These are phyloP conservation scores for Vitis hybrid DNA, from an alignment of 177 flowering plant genomes.

Conservation along the genomic window DNA sequence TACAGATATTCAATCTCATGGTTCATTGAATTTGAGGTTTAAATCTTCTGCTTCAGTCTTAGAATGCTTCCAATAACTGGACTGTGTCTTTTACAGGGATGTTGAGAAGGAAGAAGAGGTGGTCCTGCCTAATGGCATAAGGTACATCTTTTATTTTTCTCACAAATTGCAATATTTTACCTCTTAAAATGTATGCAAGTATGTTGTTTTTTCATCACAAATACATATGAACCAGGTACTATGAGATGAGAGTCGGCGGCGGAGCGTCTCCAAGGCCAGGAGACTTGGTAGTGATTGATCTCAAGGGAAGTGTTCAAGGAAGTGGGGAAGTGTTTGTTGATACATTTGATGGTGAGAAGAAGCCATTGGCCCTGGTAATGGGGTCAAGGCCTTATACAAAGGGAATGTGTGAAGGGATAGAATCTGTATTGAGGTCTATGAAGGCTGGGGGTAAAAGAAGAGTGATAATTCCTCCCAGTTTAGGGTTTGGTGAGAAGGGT, in stretches of 20 bases:
- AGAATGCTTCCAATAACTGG: background rate
- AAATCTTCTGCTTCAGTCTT: no score
- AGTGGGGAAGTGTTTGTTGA: constrained; percentile 65
- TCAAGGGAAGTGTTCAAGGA: constrained; percentile 59
- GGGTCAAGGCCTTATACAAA: constrained; percentile 88
- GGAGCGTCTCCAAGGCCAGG: constrained; percentile 73
- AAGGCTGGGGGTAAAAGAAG: constrained; percentile 84
- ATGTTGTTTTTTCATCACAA: background rate
- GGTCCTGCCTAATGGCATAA: constrained; percentile 75
- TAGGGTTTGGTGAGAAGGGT: constrained; percentile 82
- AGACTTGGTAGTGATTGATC: constrained; percentile 77
- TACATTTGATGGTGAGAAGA: constrained; percentile 60
- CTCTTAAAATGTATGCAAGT: background rate
- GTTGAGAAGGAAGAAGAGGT: constrained; percentile 73
- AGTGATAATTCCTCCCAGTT: constrained; percentile 63
- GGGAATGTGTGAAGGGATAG: constrained; percentile 93
- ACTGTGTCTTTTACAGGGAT: constrained; percentile 39
- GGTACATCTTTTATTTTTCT: constrained; percentile 30
- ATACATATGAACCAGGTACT: constrained; percentile 42
- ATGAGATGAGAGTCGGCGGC: constrained; percentile 70
- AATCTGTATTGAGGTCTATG: constrained; percentile 68
- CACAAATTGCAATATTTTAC: background rate
- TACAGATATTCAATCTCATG: no score
- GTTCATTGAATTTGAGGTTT: no score
- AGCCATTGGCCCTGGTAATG: constrained; percentile 77